Evolutionary conservation across 352 stramenopile species (phyloP).

Genomic region (Phytophthora fragariae): DNA sequence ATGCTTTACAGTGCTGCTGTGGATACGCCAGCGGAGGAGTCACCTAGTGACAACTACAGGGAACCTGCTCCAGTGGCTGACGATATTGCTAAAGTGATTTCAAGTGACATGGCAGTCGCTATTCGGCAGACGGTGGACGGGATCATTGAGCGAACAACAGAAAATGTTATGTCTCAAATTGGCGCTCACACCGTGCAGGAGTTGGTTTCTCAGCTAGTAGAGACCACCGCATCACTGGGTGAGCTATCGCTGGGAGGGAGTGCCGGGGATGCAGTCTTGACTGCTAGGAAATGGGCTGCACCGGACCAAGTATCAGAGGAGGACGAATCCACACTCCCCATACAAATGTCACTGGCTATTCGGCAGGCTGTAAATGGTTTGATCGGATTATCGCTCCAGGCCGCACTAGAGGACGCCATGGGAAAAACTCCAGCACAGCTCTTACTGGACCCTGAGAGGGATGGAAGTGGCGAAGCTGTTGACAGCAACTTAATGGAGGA

Average conservation of each 20-base stretch:
- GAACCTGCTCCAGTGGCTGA: neutral
- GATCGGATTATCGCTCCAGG: slow-evolving; percentile 56
- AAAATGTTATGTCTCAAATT: slow-evolving; percentile 32
- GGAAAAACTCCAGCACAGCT: slow-evolving; percentile 7
- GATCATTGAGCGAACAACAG: slow-evolving; percentile 35
- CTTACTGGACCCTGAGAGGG: neutral
- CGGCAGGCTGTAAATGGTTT: slow-evolving; percentile 45
- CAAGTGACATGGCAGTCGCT: slow-evolving; percentile 35
- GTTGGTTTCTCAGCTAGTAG: slow-evolving; percentile 22
- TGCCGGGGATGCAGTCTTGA: neutral
- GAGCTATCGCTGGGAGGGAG: neutral
- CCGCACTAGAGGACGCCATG: slow-evolving; percentile 41
- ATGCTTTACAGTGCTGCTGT: neutral
- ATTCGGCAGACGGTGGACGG: slow-evolving; percentile 42
- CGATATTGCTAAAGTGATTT: slow-evolving; percentile 24
- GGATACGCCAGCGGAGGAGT: neutral
- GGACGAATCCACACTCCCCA: slow-evolving; percentile 31
- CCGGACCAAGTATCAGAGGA: slow-evolving; percentile 2
- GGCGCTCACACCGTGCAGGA: slow-evolving; percentile 11
- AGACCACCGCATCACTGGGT: neutral
- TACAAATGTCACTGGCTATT: slow-evolving; percentile 52
- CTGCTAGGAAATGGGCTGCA: neutral
- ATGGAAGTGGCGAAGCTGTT: neutral
- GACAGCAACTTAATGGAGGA: neutral
- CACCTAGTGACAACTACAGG: neutral